Evolutionary conservation across 371 early-diverging fungal species (phyloP), one percentile per base, ranked within the genome.

Genomic region (Conidiobolus coronatus): DNA sequence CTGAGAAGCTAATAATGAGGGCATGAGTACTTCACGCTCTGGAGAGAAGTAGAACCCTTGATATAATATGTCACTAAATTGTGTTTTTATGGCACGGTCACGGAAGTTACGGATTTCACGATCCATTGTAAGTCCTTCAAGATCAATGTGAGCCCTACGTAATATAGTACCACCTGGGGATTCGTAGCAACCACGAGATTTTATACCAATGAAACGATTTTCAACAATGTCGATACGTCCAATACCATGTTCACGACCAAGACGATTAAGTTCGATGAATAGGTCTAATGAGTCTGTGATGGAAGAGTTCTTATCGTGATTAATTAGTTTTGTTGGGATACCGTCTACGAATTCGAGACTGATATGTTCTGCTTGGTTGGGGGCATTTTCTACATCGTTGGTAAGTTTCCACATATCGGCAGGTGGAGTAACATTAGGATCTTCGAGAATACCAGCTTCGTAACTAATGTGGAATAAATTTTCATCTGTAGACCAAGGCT

Each of bases 401-500:
- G 89, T 93, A 36, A 95, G 67, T 71, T 91, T 89, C 96, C 93
- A 93, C 93, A 91, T 92, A 55, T 93, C 89, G 63, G 72, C 75
- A 56, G 92, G 91, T 48, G 95, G 92, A 22, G 89, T 88, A 44
- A 75, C 70, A 59, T 80, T 72, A 47, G 96, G 96, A 57, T 95
- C 89, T 60, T 85, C 83, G 23, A 94, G 79, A 51, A 92, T 86
- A 60, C 92, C 93, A 52, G 92, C 95, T 66, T 94, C 95, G 56
- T 84, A 92, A 24, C 87, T 86, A 64, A 91, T 94, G 66, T 94
- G 95, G 79, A 81, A 93, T 60, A 95, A 62, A 74, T 93, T 95
- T 68, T 92, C 96, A 64, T 95, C 96, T n/a, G 91, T 92, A 12
- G 87, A 86, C 92, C 92, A 95, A 38, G 96, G 93, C 74, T 92